These are phyloP conservation scores for Narthecium ossifragum DNA, from an alignment of 106 monocot species.

Conservation along the genomic window DNA sequence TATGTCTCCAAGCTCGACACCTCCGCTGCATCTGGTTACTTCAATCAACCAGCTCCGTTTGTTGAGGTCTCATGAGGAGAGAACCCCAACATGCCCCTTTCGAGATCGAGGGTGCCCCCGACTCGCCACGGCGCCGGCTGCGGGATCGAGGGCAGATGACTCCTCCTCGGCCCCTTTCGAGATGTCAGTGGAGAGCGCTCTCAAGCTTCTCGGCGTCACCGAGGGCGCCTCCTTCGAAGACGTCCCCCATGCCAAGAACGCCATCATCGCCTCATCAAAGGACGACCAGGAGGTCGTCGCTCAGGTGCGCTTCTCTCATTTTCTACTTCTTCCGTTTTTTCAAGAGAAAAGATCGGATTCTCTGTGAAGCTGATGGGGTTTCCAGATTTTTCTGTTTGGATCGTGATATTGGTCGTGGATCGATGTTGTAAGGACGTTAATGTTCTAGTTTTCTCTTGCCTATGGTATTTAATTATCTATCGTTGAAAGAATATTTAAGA, in stretches of 20 bases:
- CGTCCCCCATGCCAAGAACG: slow-evolving; percentile 82
- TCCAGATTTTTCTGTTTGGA: too few relatives aligned
- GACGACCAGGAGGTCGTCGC: slow-evolving; percentile 68
- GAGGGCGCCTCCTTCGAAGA: slow-evolving; percentile 92
- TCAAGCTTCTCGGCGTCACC: slow-evolving; percentile 74
- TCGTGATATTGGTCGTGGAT: too few relatives aligned
- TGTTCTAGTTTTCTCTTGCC: too few relatives aligned
- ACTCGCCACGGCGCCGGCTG: slow-evolving; percentile 17
- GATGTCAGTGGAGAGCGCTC: slow-evolving; percentile 84
- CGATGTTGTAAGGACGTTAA: too few relatives aligned
- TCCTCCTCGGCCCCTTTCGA: slow-evolving; percentile 67
- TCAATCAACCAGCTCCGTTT: too few relatives aligned
- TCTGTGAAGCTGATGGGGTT: background rate
- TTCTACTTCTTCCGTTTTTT: background rate
- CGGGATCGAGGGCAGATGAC: slow-evolving; percentile 60
- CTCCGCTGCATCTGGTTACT: too few relatives aligned
- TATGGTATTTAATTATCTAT: too few relatives aligned
- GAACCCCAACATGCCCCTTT: too few relatives aligned
- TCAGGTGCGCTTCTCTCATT: slow-evolving; percentile 29
- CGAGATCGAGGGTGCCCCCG: too few relatives aligned
- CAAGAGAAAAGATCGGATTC: background rate
- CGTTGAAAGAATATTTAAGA: too few relatives aligned
- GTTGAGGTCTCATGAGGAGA: too few relatives aligned
- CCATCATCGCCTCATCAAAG: slow-evolving; percentile 55
- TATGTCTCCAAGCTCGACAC: too few relatives aligned